These are phyloP conservation scores for Metschnikowia picachoensis DNA, from an alignment of 805 yeast species.

Conservation along the genomic window DNA sequence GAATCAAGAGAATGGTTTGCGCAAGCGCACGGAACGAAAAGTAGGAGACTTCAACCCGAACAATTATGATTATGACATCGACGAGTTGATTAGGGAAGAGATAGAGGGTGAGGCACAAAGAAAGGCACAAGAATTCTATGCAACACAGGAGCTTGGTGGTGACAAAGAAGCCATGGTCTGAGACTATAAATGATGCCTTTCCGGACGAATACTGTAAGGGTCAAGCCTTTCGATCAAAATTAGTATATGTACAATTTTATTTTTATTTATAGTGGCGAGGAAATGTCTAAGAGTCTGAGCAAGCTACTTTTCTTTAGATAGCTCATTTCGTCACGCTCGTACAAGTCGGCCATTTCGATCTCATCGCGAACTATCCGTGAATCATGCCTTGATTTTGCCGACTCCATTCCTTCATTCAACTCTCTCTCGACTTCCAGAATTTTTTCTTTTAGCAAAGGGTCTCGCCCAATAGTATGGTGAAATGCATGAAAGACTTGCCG, in stretches of 20 bases:
- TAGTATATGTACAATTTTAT: not conserved
- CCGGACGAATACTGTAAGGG: too few relatives aligned
- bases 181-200: not conserved
- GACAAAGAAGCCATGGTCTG: conserved; percentile 19
- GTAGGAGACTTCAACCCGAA: conserved; percentile 38
- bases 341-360: conserved; percentile 4
- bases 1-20: conserved; percentile 21
- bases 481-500: conserved; percentile 10
- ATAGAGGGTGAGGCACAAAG: conserved; percentile 19
- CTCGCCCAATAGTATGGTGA: conserved; percentile 3
- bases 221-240: not conserved
- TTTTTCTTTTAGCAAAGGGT: conserved; percentile 2
- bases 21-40: conserved; percentile 32
- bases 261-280: not conserved
- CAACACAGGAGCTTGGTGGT: conserved; percentile 11
- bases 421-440: conserved; percentile 7
- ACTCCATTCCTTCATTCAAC: conserved; percentile 1
- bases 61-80: conserved; percentile 42
- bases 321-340: conserved; percentile 12
- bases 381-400: not conserved
- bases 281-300: conserved; percentile 12
- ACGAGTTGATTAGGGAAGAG: conserved; percentile 40
- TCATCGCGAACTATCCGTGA: not conserved
- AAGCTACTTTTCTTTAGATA: conserved; percentile 14
- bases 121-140: conserved; percentile 10